Conservation (phyloP, 352 stramenopile species). For the Phytophthora colocasiae region DNA sequence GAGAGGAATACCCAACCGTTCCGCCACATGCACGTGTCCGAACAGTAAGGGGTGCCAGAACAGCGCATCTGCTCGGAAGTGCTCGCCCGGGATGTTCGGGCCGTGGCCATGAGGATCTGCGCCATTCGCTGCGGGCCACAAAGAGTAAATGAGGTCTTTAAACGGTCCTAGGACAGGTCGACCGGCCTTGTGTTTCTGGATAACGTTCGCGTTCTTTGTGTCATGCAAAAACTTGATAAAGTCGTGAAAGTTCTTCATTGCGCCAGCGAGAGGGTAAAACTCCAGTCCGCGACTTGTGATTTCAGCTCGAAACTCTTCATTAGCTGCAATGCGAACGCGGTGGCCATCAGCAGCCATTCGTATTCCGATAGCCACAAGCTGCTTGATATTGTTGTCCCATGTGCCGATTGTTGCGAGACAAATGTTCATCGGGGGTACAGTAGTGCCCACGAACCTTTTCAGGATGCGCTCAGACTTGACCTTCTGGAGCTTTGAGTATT, state of each 20-base stretch:
- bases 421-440: constrained; percentile 50
- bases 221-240: constrained; percentile 47
- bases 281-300: constrained; percentile 58
- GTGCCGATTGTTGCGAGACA: constrained; percentile 53
- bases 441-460: constrained; percentile 21
- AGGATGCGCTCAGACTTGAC: constrained; percentile 33
- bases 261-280: constrained; percentile 54
- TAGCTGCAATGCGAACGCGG: constrained; percentile 82
- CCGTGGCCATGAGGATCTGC: constrained; percentile 37
- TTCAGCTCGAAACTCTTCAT: constrained; percentile 63
- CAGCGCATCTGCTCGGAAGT: constrained; percentile 55
- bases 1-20: constrained; percentile 54
- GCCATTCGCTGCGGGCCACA: constrained; percentile 41
- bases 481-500: constrained; percentile 35
- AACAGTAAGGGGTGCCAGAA: constrained; percentile 50
- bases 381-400: constrained; percentile 63
- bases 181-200: constrained; percentile 35
- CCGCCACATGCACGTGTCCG: constrained; percentile 46
- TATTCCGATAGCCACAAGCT: constrained; percentile 66
- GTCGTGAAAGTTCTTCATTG: constrained; percentile 37
- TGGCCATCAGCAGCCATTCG: constrained; percentile 73
- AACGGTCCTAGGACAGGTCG: constrained; percentile 32
- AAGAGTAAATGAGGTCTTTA: constrained; percentile 45
- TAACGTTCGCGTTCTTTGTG: constrained; percentile 34
- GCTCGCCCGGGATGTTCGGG: constrained; percentile 34